Percentiles rank a stretch among this genome's conserved stretches.
These are phyloP conservation scores for Colletotrichum lupini DNA, from an alignment of 2,329 filamentous ascomycete genomes.

Conservation along the genomic window DNA sequence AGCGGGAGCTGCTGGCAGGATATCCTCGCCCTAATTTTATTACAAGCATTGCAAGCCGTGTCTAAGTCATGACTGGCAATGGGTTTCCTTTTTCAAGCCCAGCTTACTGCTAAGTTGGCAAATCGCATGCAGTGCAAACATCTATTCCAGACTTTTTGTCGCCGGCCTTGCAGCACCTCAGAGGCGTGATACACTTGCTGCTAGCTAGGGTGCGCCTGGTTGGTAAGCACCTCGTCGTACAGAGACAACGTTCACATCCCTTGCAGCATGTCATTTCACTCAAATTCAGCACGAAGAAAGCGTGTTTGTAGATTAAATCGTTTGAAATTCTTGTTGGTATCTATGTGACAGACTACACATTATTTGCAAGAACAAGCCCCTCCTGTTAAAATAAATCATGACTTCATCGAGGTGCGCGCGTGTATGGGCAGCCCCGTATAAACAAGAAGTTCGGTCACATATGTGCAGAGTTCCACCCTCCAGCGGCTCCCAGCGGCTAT, in stretches of 20 bases:
- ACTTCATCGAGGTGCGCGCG: slow-evolving; percentile 1
- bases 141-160: background rate
- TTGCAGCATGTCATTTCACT: background rate
- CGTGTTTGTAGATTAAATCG: background rate
- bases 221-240: background rate
- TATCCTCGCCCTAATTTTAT: too few relatives aligned
- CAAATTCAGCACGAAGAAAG: background rate
- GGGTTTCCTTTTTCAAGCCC: background rate
- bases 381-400: background rate
- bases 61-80: background rate
- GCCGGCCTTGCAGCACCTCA: background rate
- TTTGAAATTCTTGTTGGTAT: slow-evolving; percentile 4
- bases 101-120: background rate
- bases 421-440: background rate
- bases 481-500: background rate
- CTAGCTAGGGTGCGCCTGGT: too few relatives aligned
- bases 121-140: background rate
- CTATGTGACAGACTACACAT: slow-evolving; percentile 23
- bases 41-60: background rate
- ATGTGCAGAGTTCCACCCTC: background rate
- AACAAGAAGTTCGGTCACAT: background rate
- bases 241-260: too few relatives aligned
- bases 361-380: slow-evolving; percentile 10
- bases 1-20: too few relatives aligned
- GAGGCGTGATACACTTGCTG: background rate